These are phyloP conservation scores for Chamaecrista fasciculata DNA, from an alignment of 306 rosid species.

Conservation along the genomic window DNA sequence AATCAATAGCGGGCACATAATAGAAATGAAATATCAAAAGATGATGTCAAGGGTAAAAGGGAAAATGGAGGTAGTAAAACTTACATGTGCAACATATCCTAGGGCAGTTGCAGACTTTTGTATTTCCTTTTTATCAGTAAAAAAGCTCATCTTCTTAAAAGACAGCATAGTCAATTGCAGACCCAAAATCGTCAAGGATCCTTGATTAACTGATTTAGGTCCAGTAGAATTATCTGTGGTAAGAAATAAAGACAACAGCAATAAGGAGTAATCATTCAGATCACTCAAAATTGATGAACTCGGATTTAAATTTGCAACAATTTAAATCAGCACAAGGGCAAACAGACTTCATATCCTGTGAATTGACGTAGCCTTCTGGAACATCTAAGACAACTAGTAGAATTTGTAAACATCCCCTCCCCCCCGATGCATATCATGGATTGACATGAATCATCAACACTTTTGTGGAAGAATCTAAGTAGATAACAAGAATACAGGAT, in stretches of 20 bases:
- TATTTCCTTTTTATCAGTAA: slow-evolving; percentile 90
- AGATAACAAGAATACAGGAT: neutral
- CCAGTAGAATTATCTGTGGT: slow-evolving; percentile 60
- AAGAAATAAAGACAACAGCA: slow-evolving; percentile 15
- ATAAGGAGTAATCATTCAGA: neutral
- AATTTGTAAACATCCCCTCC: neutral
- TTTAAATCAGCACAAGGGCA: slow-evolving; percentile 8
- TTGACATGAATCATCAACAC: slow-evolving; percentile 21
- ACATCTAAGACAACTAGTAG: slow-evolving; percentile 1
- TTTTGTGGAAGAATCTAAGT: slow-evolving; percentile 22
- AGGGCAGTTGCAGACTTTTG: slow-evolving; percentile 89
- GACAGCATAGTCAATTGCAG: slow-evolving; percentile 78
- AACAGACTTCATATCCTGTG: neutral
- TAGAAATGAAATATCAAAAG: slow-evolving; percentile 5
- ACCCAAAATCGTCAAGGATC: slow-evolving; percentile 84
- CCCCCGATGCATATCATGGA: too few species aligned
- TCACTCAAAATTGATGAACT: neutral
- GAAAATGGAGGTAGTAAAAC: slow-evolving; percentile 33
- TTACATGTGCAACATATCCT: slow-evolving; percentile 88
- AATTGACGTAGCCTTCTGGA: neutral
- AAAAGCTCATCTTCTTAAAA: slow-evolving; percentile 77
- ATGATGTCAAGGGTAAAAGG: slow-evolving; percentile 13
- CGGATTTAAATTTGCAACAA: neutral
- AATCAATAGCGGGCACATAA: neutral
- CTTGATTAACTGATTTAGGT: slow-evolving; percentile 63